Percentiles rank a stretch among this genome's conserved stretches.
These are phyloP conservation scores for Cercospora berteroae DNA, from an alignment of 2,329 filamentous ascomycete genomes.

Conservation along the genomic window DNA sequence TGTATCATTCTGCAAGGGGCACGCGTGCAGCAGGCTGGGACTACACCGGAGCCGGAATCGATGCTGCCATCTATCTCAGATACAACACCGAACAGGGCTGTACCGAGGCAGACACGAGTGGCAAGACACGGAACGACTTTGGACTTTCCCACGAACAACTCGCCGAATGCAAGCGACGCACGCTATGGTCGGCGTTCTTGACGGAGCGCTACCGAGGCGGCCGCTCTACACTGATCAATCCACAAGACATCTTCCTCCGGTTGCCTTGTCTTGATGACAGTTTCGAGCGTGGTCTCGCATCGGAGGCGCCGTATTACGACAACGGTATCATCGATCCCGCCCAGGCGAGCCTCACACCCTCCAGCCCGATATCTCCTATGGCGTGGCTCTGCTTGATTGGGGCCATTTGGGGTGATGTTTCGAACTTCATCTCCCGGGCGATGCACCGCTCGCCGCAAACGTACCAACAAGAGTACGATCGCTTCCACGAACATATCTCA, in stretches of 20 bases:
- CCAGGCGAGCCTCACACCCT: conserved; percentile 36
- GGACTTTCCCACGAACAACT: conserved; percentile 42
- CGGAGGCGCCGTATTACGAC: conserved; percentile 61
- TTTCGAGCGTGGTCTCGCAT: conserved; percentile 61
- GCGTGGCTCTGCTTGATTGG: conserved; percentile 62
- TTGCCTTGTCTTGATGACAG: conserved; percentile 61
- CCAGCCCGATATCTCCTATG: conserved; percentile 52
- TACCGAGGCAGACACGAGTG: conserved; percentile 15
- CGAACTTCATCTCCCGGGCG: conserved; percentile 58
- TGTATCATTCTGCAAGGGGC: conserved; percentile 64
- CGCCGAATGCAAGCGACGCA: conserved; percentile 66
- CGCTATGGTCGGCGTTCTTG: conserved; percentile 69
- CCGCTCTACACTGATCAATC: conserved; percentile 54
- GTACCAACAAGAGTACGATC: conserved; percentile 50
- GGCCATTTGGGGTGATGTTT: conserved; percentile 64
- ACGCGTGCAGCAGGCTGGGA: conserved; percentile 63
- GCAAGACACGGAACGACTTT: conserved; percentile 26
- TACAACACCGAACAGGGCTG: conserved; percentile 58
- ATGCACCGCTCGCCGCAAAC: conserved; percentile 45
- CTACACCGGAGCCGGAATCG: conserved; percentile 60
- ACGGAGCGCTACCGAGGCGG: conserved; percentile 63
- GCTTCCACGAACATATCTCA: conserved; percentile 54
- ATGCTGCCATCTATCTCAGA: conserved; percentile 57
- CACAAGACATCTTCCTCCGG: conserved; percentile 65
- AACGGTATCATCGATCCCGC: conserved; percentile 47